Conservation (phyloP, 169 alveolate species). For the Cryptosporidium tyzzeri region DNA sequence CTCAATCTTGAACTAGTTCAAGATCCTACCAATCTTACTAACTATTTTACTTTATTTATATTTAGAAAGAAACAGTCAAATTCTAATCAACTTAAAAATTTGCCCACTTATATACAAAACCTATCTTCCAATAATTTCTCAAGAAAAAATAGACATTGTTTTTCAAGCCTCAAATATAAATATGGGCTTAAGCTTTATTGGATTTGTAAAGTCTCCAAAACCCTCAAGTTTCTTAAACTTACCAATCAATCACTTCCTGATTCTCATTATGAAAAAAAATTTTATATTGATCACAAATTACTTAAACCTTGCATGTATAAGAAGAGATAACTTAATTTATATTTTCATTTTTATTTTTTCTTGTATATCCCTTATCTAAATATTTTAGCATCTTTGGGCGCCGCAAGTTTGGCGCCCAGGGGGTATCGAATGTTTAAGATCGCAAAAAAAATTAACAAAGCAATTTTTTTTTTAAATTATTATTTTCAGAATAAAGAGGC, state of each 20-base stretch:
- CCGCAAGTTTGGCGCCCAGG: background rate
- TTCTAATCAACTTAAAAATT: background rate
- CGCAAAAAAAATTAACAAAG: background rate
- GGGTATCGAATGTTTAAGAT: background rate
- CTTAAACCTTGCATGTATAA: slow-evolving; percentile 81
- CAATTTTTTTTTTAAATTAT: too few relatives aligned
- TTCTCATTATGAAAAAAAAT: background rate
- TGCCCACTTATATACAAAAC: background rate
- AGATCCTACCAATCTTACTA: slow-evolving; percentile 24
- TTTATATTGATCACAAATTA: slow-evolving; percentile 17
- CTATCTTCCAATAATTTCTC: background rate
- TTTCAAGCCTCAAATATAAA: background rate
- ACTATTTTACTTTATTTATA: slow-evolving; percentile 39
- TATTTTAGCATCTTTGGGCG: background rate
- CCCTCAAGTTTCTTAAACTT: background rate
- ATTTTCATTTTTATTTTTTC: background rate
- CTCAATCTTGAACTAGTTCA: slow-evolving; percentile 25
- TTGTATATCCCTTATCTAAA: too few relatives aligned
- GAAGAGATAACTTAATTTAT: slow-evolving; percentile 54
- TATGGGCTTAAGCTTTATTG: slow-evolving; percentile 15
- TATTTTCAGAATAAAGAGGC: background rate
- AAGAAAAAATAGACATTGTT: background rate
- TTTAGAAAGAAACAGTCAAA: slow-evolving; percentile 9
- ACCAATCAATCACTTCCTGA: background rate
- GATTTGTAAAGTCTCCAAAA: background rate